Percentiles rank a stretch among this genome's conserved stretches.
These are phyloP conservation scores for Leccinum rimulosum DNA, from an alignment of 768 basidiomycete species.

Conservation along the genomic window DNA sequence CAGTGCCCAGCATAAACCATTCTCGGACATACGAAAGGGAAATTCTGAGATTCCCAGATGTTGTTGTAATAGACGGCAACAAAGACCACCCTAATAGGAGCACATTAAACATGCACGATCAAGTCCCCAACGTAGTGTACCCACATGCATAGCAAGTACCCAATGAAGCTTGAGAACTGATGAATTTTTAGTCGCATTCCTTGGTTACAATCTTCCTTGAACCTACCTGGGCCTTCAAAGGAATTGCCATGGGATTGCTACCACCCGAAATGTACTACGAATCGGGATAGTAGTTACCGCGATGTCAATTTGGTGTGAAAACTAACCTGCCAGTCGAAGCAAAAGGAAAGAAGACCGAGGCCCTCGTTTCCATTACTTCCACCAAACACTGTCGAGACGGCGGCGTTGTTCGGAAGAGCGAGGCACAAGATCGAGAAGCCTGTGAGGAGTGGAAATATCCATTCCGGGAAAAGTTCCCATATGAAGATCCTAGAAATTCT, in stretches of 20 bases:
- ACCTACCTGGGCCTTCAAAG: constrained; percentile 47
- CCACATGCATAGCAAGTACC: constrained; percentile 51
- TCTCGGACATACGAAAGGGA: constrained; percentile 52
- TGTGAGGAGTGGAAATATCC: constrained; percentile 56
- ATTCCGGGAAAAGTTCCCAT: constrained; percentile 28
- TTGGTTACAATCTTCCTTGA: neutral
- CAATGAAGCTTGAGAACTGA: constrained; percentile 46
- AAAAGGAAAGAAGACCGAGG: constrained; percentile 56
- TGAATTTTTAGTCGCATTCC: neutral
- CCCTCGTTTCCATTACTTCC: constrained; percentile 64
- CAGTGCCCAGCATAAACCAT: neutral
- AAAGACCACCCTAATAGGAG: constrained; percentile 31
- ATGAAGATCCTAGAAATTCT: constrained; percentile 37
- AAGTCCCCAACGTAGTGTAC: constrained; percentile 5
- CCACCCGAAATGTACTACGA: constrained; percentile 24
- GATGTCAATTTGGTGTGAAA: constrained; percentile 16
- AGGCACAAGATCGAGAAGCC: constrained; percentile 64
- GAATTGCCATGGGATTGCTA: constrained; percentile 50
- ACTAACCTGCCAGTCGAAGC: constrained; percentile 57
- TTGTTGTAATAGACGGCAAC: constrained; percentile 44
- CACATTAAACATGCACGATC: neutral
- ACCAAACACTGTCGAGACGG: constrained; percentile 57
- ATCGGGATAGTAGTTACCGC: neutral
- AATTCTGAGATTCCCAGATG: constrained; percentile 54
- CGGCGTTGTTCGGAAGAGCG: constrained; percentile 45